Base-by-base conservation (phyloP, 768 basidiomycete genomes). In the Auriscalpium orientale region DNA sequence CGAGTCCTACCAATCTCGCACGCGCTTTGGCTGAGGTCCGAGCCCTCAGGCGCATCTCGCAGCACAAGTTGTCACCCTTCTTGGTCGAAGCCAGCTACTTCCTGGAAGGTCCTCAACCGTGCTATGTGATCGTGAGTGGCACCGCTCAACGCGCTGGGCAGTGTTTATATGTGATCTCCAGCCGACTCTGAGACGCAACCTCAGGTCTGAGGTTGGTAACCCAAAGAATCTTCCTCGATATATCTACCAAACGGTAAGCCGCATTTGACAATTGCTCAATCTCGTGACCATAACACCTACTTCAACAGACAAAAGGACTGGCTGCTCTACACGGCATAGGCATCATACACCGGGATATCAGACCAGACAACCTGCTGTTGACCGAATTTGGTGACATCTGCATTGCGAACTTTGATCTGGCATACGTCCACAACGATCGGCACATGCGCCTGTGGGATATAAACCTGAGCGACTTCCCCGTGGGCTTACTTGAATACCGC, bases 311-410 rank as follows among this genome's bases (percentile, higher is more conserved):
- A 15, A 7, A 18, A 11, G 51, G 58, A 5, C 28, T 47, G 37
- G 15, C 9, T 37, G 37, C 36, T 49, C 51, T 51, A 8, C 58
- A 50, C 21, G 18, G 44, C 35, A 53, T 57, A 36, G 56, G 56
- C 21, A 57, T 57, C 40, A 36, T 57, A 6, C 56, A 54, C 33
- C 28, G 52, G 20, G 52, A 49, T n/a, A 15, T 59, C 51, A 56
- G 46, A 34, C 51, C 46, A n/a, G 35, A 16, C 35, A 53, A 53
- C n/a, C 38, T 53, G 35, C 40, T 53, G 35, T 34, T 56, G 46
- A 46, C 43, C 12, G 20, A 4, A 18, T 9, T 20, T 13, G 38
- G 35, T 40, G 36, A 53, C n/a, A 36, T 49, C 13, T 47, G 55
- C 18, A 35, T 53, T 37, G 46, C 56, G 22, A 52, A 53, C 16